Base-by-base conservation (phyloP, 768 basidiomycete genomes). In the Imleria badia region DNA sequence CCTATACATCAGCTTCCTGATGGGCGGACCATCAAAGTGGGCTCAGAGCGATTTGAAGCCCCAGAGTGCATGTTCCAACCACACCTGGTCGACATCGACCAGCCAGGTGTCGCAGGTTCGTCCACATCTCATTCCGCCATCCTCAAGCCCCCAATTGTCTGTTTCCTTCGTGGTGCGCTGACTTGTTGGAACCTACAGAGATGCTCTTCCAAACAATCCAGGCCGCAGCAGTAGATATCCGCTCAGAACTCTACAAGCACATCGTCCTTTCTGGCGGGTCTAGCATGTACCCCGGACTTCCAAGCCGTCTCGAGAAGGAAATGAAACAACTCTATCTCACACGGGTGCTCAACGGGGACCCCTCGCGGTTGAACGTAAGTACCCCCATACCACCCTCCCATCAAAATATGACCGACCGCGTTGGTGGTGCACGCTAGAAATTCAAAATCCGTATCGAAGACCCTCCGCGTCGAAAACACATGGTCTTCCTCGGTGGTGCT, bases 41-140 rank as follows among this genome's bases (percentile, higher is more conserved):
- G 96, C 29, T 93, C 94, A 0, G 97, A 99, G 71, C 89, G 97
- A 13, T 99, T 98, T 67, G 96, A 98, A 74, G 97, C 96, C 13
- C 96, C 97, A 6, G 97, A 99, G 74, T 98, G 97, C 76, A 94
- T 98, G 94, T 98, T 99, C 87, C 96, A 99, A 70, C 97, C 97
- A 20, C 92, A 96, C 71, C 81, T 99, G 5, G 94, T 98, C 43
- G 96, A 99, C 64, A 77, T 98, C 44, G 97, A 99, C 70, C 95
- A 97, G 67, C 93, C 94, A 7, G 96, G 96, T 42, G 86, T 98
- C 45, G 95, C 95, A 75, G 92, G 92, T 91, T 54, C 40, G 78
- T 72, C 31, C 20, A n/a, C 36, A 30, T 12, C n/a, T 15, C 19
- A 15, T 19, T 36, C 11, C 14, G 11, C 29, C 22, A 36, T 33